A percentile compares a stretch with the other conserved stretches of the same genome.
phyloP scores from a whole-genome alignment of 768 basidiomycete species.

The Lactarius hengduanensis region DNA sequence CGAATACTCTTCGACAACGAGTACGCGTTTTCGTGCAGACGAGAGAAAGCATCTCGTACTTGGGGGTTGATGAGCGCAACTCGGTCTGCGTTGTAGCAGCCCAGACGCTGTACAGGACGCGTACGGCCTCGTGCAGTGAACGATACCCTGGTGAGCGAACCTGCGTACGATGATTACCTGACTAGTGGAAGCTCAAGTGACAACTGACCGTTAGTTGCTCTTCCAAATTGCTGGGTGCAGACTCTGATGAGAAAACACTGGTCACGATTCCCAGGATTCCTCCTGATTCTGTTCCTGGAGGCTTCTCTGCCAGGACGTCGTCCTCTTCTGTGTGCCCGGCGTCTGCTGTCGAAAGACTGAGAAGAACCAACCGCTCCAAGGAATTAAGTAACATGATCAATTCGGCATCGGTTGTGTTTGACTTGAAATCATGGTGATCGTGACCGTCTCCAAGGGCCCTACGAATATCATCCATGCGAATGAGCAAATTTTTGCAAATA shows the following conservation, averaged over 20 bases:
- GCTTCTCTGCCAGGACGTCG: conserved; percentile 48
- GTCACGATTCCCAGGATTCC: conserved; percentile 89
- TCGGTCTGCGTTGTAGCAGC: conserved; percentile 52
- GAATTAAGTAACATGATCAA: conserved; percentile 81
- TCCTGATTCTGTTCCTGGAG: conserved; percentile 46
- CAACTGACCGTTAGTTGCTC: conserved; percentile 58
- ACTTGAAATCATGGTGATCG: conserved; percentile 44
- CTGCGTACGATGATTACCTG: conserved; percentile 38
- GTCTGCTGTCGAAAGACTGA: conserved; percentile 63
- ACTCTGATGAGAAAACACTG: conserved; percentile 84
- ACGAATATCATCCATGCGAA: conserved; percentile 52
- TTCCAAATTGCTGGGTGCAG: conserved; percentile 42
- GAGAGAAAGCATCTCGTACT: conserved; percentile 65
- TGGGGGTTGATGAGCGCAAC: conserved; percentile 47
- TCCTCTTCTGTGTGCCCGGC: conserved; percentile 56
- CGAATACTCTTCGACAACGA: conserved; percentile 76
- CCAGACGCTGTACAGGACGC: conserved; percentile 79
- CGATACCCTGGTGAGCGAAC: conserved; percentile 72
- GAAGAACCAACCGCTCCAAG: conserved; percentile 75
- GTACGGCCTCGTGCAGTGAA: conserved; percentile 77
- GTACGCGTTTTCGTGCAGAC: conserved; percentile 64
- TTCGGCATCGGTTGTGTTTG: conserved; percentile 71
- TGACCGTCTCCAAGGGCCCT: conserved; percentile 30
- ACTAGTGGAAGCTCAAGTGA: conserved; percentile 4
- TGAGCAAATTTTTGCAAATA: conserved; percentile 66